Evolutionary conservation across 2,329 filamentous ascomycete species (phyloP).

Genomic region (Botryosphaeria dothidea): DNA sequence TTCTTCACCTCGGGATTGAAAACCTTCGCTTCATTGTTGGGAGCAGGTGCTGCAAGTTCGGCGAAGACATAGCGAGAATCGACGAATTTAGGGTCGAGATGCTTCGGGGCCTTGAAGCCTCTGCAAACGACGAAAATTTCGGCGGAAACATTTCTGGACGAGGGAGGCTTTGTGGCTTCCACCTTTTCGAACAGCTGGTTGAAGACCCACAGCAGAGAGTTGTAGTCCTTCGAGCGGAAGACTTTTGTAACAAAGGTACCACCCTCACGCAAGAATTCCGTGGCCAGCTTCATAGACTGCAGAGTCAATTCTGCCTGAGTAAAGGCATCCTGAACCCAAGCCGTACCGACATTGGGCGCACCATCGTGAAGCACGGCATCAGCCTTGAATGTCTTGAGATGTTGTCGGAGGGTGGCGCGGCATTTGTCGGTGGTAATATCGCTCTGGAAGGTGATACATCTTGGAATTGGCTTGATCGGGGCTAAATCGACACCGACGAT

Average conservation of each 20-base stretch:
- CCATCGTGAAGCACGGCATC: slow-evolving; percentile 96
- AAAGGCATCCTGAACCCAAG: slow-evolving; percentile 98
- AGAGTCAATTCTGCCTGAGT: slow-evolving; percentile 92
- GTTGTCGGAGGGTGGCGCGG: slow-evolving; percentile 80
- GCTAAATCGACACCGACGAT: slow-evolving; percentile 93
- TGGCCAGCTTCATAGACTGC: slow-evolving; percentile 88
- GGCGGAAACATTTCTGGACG: slow-evolving; percentile 91
- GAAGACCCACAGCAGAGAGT: slow-evolving; percentile 93
- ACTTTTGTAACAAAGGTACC: slow-evolving; percentile 97
- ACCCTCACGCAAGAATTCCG: slow-evolving; percentile 85
- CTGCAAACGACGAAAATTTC: slow-evolving; percentile 98
- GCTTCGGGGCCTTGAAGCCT: slow-evolving; percentile 93
- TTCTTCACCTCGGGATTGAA: slow-evolving; percentile 98
- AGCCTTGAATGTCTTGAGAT: slow-evolving; percentile 94
- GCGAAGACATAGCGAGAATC: slow-evolving; percentile 90
- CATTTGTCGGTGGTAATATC: slow-evolving; percentile 98
- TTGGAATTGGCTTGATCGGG: slow-evolving; percentile 93
- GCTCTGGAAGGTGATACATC: slow-evolving; percentile 92
- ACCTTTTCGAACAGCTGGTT: slow-evolving; percentile 95
- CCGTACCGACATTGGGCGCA: slow-evolving; percentile 95
- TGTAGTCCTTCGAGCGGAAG: slow-evolving; percentile 96
- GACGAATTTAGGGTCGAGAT: slow-evolving; percentile 87
- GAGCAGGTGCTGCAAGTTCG: slow-evolving; percentile 79
- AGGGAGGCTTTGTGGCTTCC: slow-evolving; percentile 95
- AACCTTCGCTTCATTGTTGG: slow-evolving; percentile 96